phyloP scores from a whole-genome alignment of 345 rosid genomes.

The Corchorus olitorius region DNA sequence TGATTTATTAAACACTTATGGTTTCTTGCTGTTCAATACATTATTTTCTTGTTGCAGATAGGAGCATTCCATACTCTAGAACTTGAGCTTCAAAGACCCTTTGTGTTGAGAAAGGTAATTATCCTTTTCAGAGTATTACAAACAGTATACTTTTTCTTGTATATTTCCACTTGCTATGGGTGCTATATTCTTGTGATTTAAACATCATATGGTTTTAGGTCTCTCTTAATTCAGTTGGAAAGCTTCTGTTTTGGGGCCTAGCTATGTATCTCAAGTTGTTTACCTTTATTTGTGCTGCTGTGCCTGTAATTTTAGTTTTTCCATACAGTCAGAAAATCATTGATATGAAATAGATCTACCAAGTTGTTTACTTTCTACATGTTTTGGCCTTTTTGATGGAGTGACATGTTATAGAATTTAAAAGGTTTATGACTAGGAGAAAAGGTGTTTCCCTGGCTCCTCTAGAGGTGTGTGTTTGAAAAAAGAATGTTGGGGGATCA shows the following conservation, averaged over 20 bases:
- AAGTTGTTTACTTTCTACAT: neutral
- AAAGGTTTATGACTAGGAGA: neutral
- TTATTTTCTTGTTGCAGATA: conserved; percentile 49
- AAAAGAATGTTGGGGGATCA: neutral
- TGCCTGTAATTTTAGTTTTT: neutral
- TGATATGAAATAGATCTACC: neutral
- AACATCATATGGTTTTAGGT: neutral
- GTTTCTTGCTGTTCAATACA: neutral
- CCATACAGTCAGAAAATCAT: neutral
- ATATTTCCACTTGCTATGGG: neutral
- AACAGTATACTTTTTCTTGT: neutral
- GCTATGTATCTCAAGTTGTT: neutral
- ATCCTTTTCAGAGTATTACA: neutral
- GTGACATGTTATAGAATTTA: neutral
- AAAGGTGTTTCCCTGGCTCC: neutral
- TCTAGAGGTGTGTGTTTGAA: neutral
- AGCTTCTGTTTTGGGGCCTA: neutral
- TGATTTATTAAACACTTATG: neutral
- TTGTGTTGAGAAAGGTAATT: conserved; percentile 84
- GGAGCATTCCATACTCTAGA: conserved; percentile 95
- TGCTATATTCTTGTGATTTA: neutral
- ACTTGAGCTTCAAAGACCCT: conserved; percentile 78
- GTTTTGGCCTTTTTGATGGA: neutral
- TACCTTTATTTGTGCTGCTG: neutral
- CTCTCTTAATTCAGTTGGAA: neutral